Base-by-base conservation (phyloP, 1,139 yeast genomes). In the Debaryomyces nepalensis region DNA sequence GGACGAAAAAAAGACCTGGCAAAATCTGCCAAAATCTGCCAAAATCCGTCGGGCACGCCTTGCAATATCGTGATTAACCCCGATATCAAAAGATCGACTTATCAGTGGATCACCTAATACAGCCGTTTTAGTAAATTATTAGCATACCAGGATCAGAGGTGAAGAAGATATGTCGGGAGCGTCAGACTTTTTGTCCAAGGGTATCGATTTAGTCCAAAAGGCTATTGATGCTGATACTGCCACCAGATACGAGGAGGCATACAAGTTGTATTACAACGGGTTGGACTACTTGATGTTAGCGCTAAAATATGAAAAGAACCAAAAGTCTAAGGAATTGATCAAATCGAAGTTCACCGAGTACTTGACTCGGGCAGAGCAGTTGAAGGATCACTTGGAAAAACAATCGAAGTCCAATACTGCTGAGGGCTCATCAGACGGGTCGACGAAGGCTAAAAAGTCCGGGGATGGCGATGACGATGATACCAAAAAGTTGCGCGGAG, bases 161-260 rank as follows among this genome's bases (percentile, higher is more conserved):
- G 21, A 21, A 31, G 15, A 21, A n/a, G 30, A 10, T 2, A 64
- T 63, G 68, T 62, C 68, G 9, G 64, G 66, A n/a, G 79, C 87
- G 23, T 79, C 87, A 10, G 98, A 93, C 61, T 91, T 93, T 61
- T 75, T 93, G 37, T 82, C 87, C 49, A 95, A 93, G 64, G 99
- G 98, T 15, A 90, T 93, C 24, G 97, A 90, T 51, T 76, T 91
- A 38, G 95, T 93, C 11, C 96, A 90, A 59, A 86, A 86, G 64
- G 99, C 99, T 19, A 90, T 95, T 44, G 97, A 91, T 60, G 91
- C 96, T 5, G 99, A 95, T 62, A 84, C 89, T 18, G 93, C 91
- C 22, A 87, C 95, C 37, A 77, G 86, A 51, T 93, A 91, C 56
- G 97, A 89, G 46, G 98, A 93, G 52, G 99, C 99, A 0, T 93